Evolutionary conservation across 129 eudicot species (phyloP).

Genomic region (Saposhnikovia divaricata): DNA sequence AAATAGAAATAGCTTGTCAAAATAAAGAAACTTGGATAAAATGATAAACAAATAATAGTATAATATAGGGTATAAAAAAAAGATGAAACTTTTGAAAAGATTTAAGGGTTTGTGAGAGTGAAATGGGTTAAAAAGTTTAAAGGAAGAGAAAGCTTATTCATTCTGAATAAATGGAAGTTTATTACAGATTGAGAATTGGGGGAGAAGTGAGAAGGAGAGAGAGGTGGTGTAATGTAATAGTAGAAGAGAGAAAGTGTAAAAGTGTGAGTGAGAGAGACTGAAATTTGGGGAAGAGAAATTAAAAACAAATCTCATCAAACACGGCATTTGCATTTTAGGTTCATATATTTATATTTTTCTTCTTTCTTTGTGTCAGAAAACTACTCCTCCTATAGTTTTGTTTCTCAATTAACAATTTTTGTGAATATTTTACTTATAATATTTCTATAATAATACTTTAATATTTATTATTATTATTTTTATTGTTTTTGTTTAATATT

Average conservation of each 20-base stretch:
- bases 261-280: not conserved
- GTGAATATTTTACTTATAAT: no score
- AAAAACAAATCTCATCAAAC: not conserved
- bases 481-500: no score
- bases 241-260: conserved; percentile 5
- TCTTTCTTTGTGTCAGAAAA: not conserved
- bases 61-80: not conserved
- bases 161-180: not conserved
- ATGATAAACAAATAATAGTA: not conserved
- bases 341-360: not conserved
- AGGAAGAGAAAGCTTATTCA: not conserved
- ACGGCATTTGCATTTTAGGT: not conserved
- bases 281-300: not conserved
- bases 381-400: no score
- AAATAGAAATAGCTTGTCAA: not conserved
- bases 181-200: not conserved
- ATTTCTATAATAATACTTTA: no score
- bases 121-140: not conserved
- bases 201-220: not conserved
- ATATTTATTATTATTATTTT: no score
- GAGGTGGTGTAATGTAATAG: not conserved
- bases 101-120: not conserved
- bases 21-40: not conserved
- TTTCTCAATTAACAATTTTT: no score
- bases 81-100: not conserved